Base-by-base conservation (phyloP, 257 asterid species). In the Salvia rosmarinus region DNA sequence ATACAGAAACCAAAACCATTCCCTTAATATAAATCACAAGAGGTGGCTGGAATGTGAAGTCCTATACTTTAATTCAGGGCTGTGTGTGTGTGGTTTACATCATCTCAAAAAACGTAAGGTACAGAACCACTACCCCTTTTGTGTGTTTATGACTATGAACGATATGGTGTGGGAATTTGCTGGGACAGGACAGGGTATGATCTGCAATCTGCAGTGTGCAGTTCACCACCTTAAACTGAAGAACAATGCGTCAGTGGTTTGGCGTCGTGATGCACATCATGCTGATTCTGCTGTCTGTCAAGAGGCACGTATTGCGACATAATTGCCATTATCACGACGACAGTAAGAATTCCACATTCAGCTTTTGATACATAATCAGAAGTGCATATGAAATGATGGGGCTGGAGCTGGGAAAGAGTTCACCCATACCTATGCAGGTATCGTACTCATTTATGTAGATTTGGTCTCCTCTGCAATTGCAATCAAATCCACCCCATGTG, bases 261-360 rank as follows among this genome's bases (percentile, higher is more conserved):
- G 4, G 76, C 9, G 74, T 86, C 95, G 62, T 88, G 93, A 73
- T 88, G 95, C 23, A 78, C 88, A 30, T 86, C 84, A 34, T 79
- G 95, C 37, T 80, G 91, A 75, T 82, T 81, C 69, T 90, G 91
- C 42, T 89, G 87, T 69, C 81, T 86, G 77, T 93, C 97, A 1
- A 93, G 94, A 39, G 98, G 98, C 98, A 93, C 90, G 79, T 93
- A 93, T 77, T 93, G 98, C 0, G 98, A 85, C 98, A 93, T 93
- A 66, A 93, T 90, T 10, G 98, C 98, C 97, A 90, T 93, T 56
- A 93, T 89, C 79, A 93, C 80, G 69, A 83, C 47, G 42, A 86
- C 44, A 2, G 80, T 56, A 28, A 93, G 85, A 37, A 83, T 25
- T 76, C 87, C 82, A 70, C 43, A 25, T 25, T 25, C 30, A 25